Percentiles rank a stretch among this genome's conserved stretches.
phyloP scores from a whole-genome alignment of 2,329 filamentous ascomycete species.

The Colletotrichum viniferum region DNA sequence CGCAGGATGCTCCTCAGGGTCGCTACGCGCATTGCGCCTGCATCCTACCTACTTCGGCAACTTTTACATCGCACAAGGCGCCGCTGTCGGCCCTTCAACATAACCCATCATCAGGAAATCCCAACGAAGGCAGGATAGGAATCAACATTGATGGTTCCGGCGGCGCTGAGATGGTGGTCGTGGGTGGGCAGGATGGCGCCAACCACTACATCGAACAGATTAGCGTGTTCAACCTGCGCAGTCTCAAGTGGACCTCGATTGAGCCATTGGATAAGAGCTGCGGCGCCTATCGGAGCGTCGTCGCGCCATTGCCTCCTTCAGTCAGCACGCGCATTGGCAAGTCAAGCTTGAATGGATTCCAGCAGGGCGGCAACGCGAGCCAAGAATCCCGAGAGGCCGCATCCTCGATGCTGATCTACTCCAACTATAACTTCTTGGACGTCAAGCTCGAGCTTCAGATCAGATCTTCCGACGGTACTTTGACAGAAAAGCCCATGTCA shows the following conservation, averaged over 20 bases:
- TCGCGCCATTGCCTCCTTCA: constrained; percentile 77
- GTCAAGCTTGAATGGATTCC: constrained; percentile 46
- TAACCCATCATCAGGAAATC: constrained; percentile 81
- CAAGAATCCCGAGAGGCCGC: constrained; percentile 62
- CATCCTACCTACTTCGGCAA: constrained; percentile 84
- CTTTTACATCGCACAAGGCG: constrained; percentile 83
- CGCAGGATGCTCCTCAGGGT: constrained; percentile 84
- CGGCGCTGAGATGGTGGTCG: constrained; percentile 95
- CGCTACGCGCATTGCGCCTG: constrained; percentile 97
- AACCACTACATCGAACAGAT: constrained; percentile 99
- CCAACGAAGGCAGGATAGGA: constrained; percentile 87
- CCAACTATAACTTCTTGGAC: constrained; percentile 98
- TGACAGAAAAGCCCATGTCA: constrained; percentile 89
- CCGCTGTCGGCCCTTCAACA: constrained; percentile 88
- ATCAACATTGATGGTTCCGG: constrained; percentile 89
- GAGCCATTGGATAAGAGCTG: constrained; percentile 88
- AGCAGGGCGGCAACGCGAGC: constrained; percentile 52
- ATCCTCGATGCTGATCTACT: constrained; percentile 92
- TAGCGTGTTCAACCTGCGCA: constrained; percentile 95
- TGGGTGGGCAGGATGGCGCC: constrained; percentile 94
- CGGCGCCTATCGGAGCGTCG: constrained; percentile 94
- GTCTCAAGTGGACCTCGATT: constrained; percentile 93
- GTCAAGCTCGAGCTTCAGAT: constrained; percentile 96
- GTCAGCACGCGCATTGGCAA: constrained; percentile 71
- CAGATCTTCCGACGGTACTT: constrained; percentile 78